Evolutionary conservation across 306 rosid genomes (phyloP).

Genomic region (Rosa chinensis): DNA sequence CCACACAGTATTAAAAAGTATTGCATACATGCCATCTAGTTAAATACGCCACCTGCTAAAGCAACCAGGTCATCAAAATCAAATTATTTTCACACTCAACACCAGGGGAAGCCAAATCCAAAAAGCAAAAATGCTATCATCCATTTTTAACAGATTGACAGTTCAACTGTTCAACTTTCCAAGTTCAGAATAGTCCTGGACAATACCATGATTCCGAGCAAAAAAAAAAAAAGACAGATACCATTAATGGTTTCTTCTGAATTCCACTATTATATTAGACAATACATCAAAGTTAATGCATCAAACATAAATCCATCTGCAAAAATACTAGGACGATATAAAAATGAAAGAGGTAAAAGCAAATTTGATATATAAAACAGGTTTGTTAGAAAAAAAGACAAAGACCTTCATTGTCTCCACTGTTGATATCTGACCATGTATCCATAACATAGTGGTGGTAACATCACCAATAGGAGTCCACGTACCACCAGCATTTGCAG

Average conservation of each 20-base stretch:
- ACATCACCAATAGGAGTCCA: slow-evolving; percentile 99
- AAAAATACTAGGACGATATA: slow-evolving; percentile 1
- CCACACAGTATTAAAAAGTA: neutral
- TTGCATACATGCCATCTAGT: neutral
- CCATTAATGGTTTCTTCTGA: neutral
- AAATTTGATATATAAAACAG: neutral
- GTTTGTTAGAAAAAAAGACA: slow-evolving; percentile 9
- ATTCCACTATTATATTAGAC: neutral
- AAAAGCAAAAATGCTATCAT: neutral
- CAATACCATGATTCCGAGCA: neutral
- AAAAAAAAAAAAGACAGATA: neutral
- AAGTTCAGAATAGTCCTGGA: neutral
- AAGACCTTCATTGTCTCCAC: slow-evolving; percentile 74
- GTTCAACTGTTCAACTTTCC: neutral
- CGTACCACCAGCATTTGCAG: slow-evolving; percentile 99
- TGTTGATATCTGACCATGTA: slow-evolving; percentile 91
- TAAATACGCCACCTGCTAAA: neutral
- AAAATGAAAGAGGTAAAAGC: neutral
- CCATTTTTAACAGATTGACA: neutral
- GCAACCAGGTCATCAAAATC: neutral
- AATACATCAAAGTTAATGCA: neutral
- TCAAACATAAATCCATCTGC: neutral
- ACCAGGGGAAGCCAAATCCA: neutral
- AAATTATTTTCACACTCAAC: neutral
- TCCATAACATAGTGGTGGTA: slow-evolving; percentile 98